A percentile compares a stretch with the other conserved stretches of the same genome.
Conservation (phyloP, 2,329 filamentous ascomycete species). For the Ophiostoma angusticollis region DNA sequence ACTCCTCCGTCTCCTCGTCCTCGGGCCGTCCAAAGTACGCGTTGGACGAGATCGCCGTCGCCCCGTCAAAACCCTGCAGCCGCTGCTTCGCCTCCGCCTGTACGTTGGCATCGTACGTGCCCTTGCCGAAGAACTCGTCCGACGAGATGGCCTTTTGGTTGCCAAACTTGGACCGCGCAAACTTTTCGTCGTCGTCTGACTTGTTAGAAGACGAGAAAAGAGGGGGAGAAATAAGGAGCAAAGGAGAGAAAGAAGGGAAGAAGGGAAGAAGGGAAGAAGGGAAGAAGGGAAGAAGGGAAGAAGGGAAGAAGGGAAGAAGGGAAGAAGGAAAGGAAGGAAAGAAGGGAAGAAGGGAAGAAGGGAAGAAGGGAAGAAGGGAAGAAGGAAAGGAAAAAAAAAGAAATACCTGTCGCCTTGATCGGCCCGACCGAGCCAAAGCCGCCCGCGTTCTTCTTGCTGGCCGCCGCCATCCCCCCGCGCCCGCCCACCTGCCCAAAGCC, state of each 20-base stretch:
- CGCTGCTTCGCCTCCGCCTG: constrained; percentile 78
- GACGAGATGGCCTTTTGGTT: constrained; percentile 91
- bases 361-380: constrained; percentile 7
- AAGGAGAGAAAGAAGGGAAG: constrained; percentile 12
- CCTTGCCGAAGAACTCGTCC: constrained; percentile 95
- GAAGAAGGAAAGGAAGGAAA: neutral
- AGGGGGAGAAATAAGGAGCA: constrained; percentile 11
- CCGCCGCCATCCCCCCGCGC: constrained; percentile 22
- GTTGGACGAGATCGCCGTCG: constrained; percentile 85
- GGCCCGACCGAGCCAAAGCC: constrained; percentile 78
- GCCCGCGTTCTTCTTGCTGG: constrained; percentile 58
- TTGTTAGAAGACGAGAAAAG: neutral
- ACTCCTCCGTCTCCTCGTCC: constrained; percentile 58
- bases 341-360: neutral
- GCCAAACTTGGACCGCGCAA: constrained; percentile 80
- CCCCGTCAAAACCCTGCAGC: constrained; percentile 85
- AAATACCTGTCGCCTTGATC: constrained; percentile 42
- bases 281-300: neutral
- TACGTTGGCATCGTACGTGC: constrained; percentile 64
- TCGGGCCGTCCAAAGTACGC: constrained; percentile 94
- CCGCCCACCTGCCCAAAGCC: constrained; percentile 79
- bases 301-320: constrained; percentile 12
- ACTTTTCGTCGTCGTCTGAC: constrained; percentile 63
- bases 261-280: constrained; percentile 11
- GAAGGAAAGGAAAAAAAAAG: constrained; percentile 7